These are phyloP conservation scores for Physaria fendleri DNA, from an alignment of 345 rosid genomes.

Conservation along the genomic window DNA sequence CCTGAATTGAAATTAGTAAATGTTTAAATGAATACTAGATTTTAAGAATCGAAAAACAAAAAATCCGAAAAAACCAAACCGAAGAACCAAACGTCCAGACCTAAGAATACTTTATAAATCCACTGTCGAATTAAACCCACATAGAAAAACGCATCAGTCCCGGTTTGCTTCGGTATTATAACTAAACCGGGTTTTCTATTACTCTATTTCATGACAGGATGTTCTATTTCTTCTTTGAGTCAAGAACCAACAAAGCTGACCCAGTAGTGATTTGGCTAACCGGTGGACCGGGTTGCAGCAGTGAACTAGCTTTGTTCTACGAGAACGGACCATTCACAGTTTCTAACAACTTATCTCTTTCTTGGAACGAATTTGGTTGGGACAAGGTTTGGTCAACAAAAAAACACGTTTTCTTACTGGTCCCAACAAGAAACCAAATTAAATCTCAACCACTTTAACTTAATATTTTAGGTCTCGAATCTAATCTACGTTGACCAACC, in stretches of 20 bases:
- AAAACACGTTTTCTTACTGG: conserved; percentile 14
- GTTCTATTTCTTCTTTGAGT: conserved; percentile 88
- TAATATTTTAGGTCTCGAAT: conserved; percentile 56
- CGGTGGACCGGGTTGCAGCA: conserved; percentile 96
- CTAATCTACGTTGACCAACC: conserved; percentile 87
- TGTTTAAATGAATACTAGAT: too few relatives aligned
- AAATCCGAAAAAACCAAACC: too few relatives aligned
- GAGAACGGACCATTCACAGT: conserved; percentile 88
- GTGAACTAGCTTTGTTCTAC: conserved; percentile 81
- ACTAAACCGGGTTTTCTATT: conserved; percentile 3
- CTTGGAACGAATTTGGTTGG: conserved; percentile 91
- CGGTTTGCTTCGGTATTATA: neutral
- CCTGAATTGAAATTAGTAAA: too few relatives aligned
- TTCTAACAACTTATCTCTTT: conserved; percentile 55
- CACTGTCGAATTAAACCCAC: neutral
- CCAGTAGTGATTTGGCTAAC: conserved; percentile 96
- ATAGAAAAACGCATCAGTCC: neutral
- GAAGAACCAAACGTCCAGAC: too few relatives aligned
- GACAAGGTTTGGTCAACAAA: conserved; percentile 59
- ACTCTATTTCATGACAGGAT: conserved; percentile 37
- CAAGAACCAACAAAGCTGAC: conserved; percentile 47
- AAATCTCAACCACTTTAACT: conserved; percentile 18
- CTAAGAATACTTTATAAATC: neutral
- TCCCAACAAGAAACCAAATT: conserved; percentile 17
- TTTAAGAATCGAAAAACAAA: too few relatives aligned